Evolutionary conservation across 306 rosid species (phyloP), one percentile per base, ranked within the genome.

Genomic region (Luffa acutangula): DNA sequence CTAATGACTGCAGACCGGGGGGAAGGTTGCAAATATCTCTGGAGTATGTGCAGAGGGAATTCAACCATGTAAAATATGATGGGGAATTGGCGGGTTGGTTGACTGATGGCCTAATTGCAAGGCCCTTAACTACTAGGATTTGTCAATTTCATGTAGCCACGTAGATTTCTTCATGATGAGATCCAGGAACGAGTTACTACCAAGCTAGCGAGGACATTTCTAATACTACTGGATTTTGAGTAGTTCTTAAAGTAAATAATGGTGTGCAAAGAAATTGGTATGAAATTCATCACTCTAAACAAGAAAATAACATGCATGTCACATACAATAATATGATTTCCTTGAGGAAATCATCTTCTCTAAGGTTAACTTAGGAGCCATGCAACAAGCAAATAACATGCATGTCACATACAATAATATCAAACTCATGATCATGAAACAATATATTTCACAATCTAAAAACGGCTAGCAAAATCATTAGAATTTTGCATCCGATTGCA

Each of bases 21-120:
- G 98, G 98, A 77, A 86, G 89, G 89, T 83, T 94, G 77, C 91
- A 84, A 64, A 69, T 85, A 58, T 91, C 98, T 84, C 88, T 94
- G 31, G 98, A 91, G 41, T 94, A 92, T 76, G 95, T 80, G 59
- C 83, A 78, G 76, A 85, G 97, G 82, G 98, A 92, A 85, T 94
- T 94, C 81, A 74, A 85, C 80, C 94, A 88, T 81, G 89, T 81
- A 17, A 92, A 87, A 85, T 87, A 18, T 13, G 98, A 94, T 45
- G 94, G 95, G 39, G 91, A 92, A 82, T 80, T 81, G 5, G 85
- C 25, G 25, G 97, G 98, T 36, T 94, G 97, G 98, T 77, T 81
- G 60, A 86, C 83, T 2, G 97, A 94, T 56, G 97, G 97, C 62
- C 95, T 94, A 15, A 91, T 94, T 53, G 97, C 97, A 25, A 89